These are phyloP conservation scores for Adansonia gregorii DNA, from an alignment of 441 rosid genomes.

Conservation along the genomic window DNA sequence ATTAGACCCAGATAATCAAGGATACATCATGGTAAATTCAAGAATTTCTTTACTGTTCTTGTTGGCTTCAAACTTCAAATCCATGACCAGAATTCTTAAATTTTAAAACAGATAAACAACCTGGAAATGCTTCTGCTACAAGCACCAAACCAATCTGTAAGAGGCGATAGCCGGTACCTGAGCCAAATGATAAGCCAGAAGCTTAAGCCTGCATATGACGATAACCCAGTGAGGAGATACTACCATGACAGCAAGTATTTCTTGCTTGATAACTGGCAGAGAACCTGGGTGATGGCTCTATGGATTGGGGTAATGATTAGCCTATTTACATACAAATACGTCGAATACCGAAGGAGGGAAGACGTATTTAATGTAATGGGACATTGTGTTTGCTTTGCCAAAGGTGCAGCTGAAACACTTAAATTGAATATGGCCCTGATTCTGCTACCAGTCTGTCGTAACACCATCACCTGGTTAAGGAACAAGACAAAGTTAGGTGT, in stretches of 20 bases:
- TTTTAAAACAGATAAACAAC: conserved; percentile 44
- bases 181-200: conserved; percentile 58
- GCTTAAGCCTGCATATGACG: conserved; percentile 46
- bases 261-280: conserved; percentile 61
- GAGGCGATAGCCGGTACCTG: conserved; percentile 43
- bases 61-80: background rate
- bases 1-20: conserved; percentile 49
- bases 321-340: conserved; percentile 54
- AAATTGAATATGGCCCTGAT: conserved; percentile 70
- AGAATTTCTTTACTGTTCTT: background rate
- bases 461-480: conserved; percentile 70
- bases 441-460: conserved; percentile 63
- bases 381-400: conserved; percentile 60
- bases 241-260: conserved; percentile 41
- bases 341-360: conserved; percentile 42
- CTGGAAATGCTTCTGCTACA: conserved; percentile 51
- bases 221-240: conserved; percentile 35
- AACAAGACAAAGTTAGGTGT: conserved; percentile 53
- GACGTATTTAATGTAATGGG: conserved; percentile 58
- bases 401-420: conserved; percentile 75
- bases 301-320: conserved; percentile 55
- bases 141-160: conserved; percentile 38
- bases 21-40: conserved; percentile 52
- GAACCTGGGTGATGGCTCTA: conserved; percentile 60
- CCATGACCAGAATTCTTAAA: conserved; percentile 17